These are phyloP conservation scores for Poa annua DNA, from an alignment of 176 grass and related monocot genomes.

Conservation along the genomic window DNA sequence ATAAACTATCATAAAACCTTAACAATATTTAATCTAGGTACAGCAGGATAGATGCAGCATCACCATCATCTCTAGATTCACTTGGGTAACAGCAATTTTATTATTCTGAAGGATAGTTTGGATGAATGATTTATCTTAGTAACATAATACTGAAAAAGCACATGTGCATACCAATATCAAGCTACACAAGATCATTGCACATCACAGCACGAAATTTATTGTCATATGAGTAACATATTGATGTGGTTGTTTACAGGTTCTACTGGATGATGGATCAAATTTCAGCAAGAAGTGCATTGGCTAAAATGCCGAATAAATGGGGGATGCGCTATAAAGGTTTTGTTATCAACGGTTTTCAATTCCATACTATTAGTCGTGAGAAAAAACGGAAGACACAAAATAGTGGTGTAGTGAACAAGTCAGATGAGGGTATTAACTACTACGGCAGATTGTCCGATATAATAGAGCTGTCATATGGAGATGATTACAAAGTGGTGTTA, in stretches of 20 bases:
- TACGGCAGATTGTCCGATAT: conserved; percentile 17
- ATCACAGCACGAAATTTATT: not conserved
- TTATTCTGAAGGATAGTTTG: not conserved
- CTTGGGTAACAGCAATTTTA: not conserved
- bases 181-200: not conserved
- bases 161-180: not conserved
- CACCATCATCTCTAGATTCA: not conserved
- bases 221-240: not conserved
- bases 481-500: conserved; percentile 10
- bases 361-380: conserved; percentile 16
- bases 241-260: not conserved
- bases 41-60: not conserved
- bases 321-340: not conserved
- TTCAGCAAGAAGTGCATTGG: conserved; percentile 6
- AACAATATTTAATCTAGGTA: not conserved
- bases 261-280: not conserved
- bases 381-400: not conserved
- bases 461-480: conserved; percentile 1
- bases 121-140: not conserved
- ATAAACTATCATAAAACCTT: not conserved
- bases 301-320: not conserved
- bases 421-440: not conserved
- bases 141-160: too few relatives aligned
- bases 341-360: conserved; percentile 1
- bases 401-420: not conserved